Evolutionary conservation across 441 rosid genomes (phyloP).

Genomic region (Raphanus hybrid): DNA sequence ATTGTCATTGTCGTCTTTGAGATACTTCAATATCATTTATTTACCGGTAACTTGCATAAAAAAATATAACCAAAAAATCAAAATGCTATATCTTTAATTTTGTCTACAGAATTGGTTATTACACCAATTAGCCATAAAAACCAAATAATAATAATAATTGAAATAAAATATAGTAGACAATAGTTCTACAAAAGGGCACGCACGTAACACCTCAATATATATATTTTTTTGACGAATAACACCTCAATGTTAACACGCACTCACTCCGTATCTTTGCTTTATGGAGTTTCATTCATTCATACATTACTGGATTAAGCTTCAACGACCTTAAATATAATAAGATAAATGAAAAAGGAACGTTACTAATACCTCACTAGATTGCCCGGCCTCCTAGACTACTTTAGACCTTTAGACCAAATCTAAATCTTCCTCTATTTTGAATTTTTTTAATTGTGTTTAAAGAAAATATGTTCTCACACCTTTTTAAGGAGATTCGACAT

Average conservation of each 20-base stretch:
- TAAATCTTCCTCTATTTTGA: constrained; percentile 34
- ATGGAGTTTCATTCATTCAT: not conserved
- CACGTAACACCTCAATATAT: too few relatives aligned
- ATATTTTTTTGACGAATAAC: too few relatives aligned
- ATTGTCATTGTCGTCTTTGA: too few relatives aligned
- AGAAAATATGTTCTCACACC: constrained; percentile 23
- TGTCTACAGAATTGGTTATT: too few relatives aligned
- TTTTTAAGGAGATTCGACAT: not conserved
- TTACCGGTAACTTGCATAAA: too few relatives aligned
- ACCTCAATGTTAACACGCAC: constrained; percentile 12
- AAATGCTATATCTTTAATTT: too few relatives aligned
- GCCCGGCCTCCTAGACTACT: constrained; percentile 15
- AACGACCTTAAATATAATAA: not conserved
- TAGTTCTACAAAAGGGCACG: too few relatives aligned
- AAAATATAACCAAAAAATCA: too few relatives aligned
- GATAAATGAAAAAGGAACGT: constrained; percentile 8
- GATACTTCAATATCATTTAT: too few relatives aligned
- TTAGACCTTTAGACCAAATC: constrained; percentile 36
- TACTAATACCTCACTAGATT: constrained; percentile 26
- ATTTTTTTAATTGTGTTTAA: not conserved
- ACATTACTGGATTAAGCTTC: not conserved
- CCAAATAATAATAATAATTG: too few relatives aligned
- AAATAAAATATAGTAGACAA: too few relatives aligned
- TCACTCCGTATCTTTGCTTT: constrained; percentile 39
- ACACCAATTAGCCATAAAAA: too few relatives aligned